Evolutionary conservation across 169 alveolate genomes (phyloP), one percentile per base, ranked within the genome.

Genomic region (Theileria equi): DNA sequence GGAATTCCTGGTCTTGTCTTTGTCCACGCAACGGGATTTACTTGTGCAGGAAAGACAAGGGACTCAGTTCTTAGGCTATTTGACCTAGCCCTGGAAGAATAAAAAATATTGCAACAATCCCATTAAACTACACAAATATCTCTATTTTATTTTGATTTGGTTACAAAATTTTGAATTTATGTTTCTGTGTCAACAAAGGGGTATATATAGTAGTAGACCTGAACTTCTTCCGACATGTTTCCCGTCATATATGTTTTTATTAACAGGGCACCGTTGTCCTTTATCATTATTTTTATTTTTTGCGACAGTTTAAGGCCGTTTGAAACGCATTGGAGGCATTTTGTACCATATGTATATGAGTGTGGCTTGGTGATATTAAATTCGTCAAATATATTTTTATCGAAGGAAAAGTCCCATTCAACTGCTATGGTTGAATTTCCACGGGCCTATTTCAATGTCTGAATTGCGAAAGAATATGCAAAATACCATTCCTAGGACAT

Each of bases 21-120:
- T 65, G 82, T 87, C 32, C 92, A 87, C 62, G 73, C 82, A 35
- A 74, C 89, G 16, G 89, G 92, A 7, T 87, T 87, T 48, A 87
- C 92, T n/a, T 82, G 90, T 55, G 90, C 82, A 10, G 92, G 92
- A 31, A 35, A 59, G 38, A 82, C 80, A 43, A 74, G 74, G 84
- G 80, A 74, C n/a, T 64, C 84, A 3, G 38, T 74, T 16, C 63
- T 74, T 25, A 64, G 55, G 11, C 61, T 74, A 35, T 49, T 74
- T 40, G 25, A 49, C 16, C 49, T 74, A 34, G 58, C 84, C n/a
- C 28, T 74, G 17, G 23, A 53, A 32, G 80, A 62, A 35, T 25
- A 36, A 5, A 43, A 60, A 17, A 43, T 19, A n/a, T n/a, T n/a
- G n/a, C n/a, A n/a, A n/a, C n/a, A n/a, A n/a, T n/a, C n/a, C n/a